Evolutionary conservation across 495 filamentous ascomycete genomes (phyloP).

Genomic region (Lasiosphaeria hispida): DNA sequence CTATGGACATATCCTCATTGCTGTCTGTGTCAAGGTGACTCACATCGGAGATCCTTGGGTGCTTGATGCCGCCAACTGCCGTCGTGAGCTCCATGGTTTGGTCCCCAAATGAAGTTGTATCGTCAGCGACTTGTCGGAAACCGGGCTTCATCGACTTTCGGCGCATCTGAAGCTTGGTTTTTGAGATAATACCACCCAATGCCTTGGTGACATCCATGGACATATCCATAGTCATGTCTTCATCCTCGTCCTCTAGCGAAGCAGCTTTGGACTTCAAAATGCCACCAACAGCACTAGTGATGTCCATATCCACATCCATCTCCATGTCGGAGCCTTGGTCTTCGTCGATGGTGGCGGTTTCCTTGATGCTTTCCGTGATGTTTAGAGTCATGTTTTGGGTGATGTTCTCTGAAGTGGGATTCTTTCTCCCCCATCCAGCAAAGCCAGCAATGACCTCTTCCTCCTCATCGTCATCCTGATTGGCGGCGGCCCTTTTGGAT

Average conservation of each 20-base stretch:
- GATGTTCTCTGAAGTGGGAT: slow-evolving; percentile 12
- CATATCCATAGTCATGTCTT: slow-evolving; percentile 73
- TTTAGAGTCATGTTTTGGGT: slow-evolving; percentile 7
- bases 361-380: neutral
- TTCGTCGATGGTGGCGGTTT: slow-evolving; percentile 16
- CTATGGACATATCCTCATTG: slow-evolving; percentile 77
- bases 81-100: slow-evolving; percentile 78
- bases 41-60: slow-evolving; percentile 22
- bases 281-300: slow-evolving; percentile 56
- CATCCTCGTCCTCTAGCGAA: slow-evolving; percentile 42
- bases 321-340: slow-evolving; percentile 34
- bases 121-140: slow-evolving; percentile 15
- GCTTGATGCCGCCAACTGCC: slow-evolving; percentile 64
- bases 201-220: slow-evolving; percentile 85
- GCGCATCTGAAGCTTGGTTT: slow-evolving; percentile 29
- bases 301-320: slow-evolving; percentile 55
- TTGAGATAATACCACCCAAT: slow-evolving; percentile 75
- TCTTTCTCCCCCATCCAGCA: slow-evolving; percentile 45
- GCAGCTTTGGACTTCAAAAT: slow-evolving; percentile 43
- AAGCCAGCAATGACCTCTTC: slow-evolving; percentile 74
- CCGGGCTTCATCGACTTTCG: slow-evolving; percentile 23
- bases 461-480: slow-evolving; percentile 72
- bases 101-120: slow-evolving; percentile 42
- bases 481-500: slow-evolving; percentile 66
- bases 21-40: slow-evolving; percentile 32